Conservation (phyloP, 1,139 yeast genomes). For the Nadsonia starkeyi-henricii region DNA sequence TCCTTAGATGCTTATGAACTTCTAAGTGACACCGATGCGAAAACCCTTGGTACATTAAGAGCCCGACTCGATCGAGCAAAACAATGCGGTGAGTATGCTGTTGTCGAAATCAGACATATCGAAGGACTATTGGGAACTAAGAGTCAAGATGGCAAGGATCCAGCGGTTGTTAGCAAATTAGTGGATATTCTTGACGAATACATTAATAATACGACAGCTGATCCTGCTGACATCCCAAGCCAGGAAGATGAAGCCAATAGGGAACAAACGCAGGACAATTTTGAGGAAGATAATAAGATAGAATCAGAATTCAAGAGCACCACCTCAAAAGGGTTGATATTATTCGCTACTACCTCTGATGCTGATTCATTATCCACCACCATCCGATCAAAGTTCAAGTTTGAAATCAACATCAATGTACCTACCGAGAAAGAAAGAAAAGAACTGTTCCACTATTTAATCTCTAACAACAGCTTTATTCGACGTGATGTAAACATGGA, state of each 20-base stretch:
- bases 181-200: slow-evolving; percentile 47
- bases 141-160: slow-evolving; percentile 49
- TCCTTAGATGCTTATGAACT: slow-evolving; percentile 53
- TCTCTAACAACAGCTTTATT: slow-evolving; percentile 12
- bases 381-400: slow-evolving; percentile 55
- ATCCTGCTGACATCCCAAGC: background rate
- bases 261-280: slow-evolving; percentile 1
- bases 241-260: slow-evolving; percentile 8
- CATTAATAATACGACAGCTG: slow-evolving; percentile 20
- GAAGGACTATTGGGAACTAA: slow-evolving; percentile 58
- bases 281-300: slow-evolving; percentile 3
- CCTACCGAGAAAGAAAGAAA: slow-evolving; percentile 68
- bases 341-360: slow-evolving; percentile 62
- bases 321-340: slow-evolving; percentile 26
- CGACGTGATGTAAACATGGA: slow-evolving; percentile 44
- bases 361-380: slow-evolving; percentile 55
- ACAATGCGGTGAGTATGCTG: slow-evolving; percentile 32
- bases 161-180: slow-evolving; percentile 45
- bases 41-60: slow-evolving; percentile 61
- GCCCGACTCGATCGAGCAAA: slow-evolving; percentile 61
- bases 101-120: slow-evolving; percentile 50
- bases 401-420: slow-evolving; percentile 62
- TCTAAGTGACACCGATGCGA: slow-evolving; percentile 51
- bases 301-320: background rate
- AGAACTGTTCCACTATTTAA: slow-evolving; percentile 42